Percentiles rank a stretch among this genome's conserved stretches.
These are phyloP conservation scores for Paecilomyces sp. DNA, from an alignment of 2,329 filamentous ascomycete genomes.

Conservation along the genomic window DNA sequence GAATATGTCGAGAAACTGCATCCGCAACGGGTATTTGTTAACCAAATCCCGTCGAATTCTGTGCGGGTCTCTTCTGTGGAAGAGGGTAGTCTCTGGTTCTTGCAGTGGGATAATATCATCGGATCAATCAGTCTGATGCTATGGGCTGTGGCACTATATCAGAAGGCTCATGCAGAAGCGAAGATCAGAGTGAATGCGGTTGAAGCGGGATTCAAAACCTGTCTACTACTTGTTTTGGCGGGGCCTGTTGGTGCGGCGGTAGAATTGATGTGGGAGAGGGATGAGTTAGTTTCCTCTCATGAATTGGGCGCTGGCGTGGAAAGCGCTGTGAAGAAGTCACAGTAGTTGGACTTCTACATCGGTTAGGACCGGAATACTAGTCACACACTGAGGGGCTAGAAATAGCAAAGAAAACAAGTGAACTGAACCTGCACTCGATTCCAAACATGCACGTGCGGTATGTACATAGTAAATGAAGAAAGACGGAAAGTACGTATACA, in stretches of 20 bases:
- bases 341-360: not conserved
- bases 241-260: constrained; percentile 41
- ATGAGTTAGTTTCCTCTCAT: constrained; percentile 33
- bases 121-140: constrained; percentile 36
- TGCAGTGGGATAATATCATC: constrained; percentile 45
- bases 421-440: not conserved
- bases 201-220: constrained; percentile 26
- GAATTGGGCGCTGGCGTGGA: constrained; percentile 2
- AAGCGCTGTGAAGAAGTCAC: not conserved
- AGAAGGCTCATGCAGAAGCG: constrained; percentile 18
- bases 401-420: not conserved
- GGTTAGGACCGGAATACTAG: not conserved
- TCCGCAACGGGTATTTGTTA: constrained; percentile 32
- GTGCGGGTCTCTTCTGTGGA: constrained; percentile 25
- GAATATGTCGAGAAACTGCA: constrained; percentile 27
- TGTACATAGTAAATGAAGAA: constrained; percentile 30
- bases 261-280: constrained; percentile 44
- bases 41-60: constrained; percentile 24
- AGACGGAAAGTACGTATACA: constrained; percentile 27
- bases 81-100: constrained; percentile 37
- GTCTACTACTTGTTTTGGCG: constrained; percentile 26
- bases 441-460: constrained; percentile 18
- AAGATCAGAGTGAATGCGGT: constrained; percentile 17
- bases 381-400: not conserved
- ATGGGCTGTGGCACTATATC: constrained; percentile 38